Percentiles rank a stretch among this genome's conserved stretches.
Evolutionary conservation across 208 protist species (phyloP).

Genomic region (Angomonas deanei): DNA sequence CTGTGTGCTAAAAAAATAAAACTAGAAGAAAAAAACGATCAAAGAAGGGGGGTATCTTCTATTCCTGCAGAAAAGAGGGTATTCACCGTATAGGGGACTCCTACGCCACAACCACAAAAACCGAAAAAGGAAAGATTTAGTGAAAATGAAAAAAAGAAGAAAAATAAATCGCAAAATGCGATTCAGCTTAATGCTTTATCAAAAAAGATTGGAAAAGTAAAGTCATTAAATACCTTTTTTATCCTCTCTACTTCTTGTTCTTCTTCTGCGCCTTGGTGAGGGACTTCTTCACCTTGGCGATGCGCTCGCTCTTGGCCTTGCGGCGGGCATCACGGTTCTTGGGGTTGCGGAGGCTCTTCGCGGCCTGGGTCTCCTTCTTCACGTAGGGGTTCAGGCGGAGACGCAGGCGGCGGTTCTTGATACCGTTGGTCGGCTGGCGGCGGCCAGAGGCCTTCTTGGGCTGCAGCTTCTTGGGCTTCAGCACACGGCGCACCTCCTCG

Average conservation of each 20-base stretch:
- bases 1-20: too few species aligned
- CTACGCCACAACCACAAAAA: too few species aligned
- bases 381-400: slow-evolving; percentile 72
- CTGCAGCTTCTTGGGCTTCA: slow-evolving; percentile 56
- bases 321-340: slow-evolving; percentile 46
- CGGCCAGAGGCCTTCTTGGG: slow-evolving; percentile 43
- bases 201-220: background rate
- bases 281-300: slow-evolving; percentile 54
- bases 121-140: too few species aligned
- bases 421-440: slow-evolving; percentile 54
- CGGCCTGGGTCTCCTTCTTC: slow-evolving; percentile 49
- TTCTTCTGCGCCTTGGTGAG: slow-evolving; percentile 31
- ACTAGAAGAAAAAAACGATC: too few species aligned
- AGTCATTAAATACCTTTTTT: too few species aligned
- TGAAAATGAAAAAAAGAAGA: too few species aligned
- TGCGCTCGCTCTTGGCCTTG: slow-evolving; percentile 28
- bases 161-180: too few species aligned
- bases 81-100: too few species aligned
- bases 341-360: slow-evolving; percentile 45
- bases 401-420: slow-evolving; percentile 76
- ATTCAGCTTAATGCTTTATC: background rate
- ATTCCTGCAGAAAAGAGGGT: too few species aligned
- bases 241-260: slow-evolving; percentile 1
- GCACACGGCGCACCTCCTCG: slow-evolving; percentile 53
- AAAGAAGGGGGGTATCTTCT: too few species aligned